Percentiles rank a stretch among this genome's conserved stretches.
These are phyloP conservation scores for Hirschioporus abietinus DNA, from an alignment of 768 basidiomycete genomes.

Conservation along the genomic window DNA sequence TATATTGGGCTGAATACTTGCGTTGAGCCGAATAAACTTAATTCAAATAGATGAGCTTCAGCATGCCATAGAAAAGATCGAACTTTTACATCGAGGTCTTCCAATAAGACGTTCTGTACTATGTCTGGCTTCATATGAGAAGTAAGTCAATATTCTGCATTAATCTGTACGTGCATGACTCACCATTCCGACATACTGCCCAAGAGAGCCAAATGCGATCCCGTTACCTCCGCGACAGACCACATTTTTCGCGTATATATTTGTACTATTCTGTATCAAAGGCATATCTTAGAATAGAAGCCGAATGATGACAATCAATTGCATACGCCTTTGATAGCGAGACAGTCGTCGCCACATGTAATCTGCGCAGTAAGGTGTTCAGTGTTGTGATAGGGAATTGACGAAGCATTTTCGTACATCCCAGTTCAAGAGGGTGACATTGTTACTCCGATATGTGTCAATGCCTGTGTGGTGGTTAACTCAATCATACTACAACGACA, in stretches of 20 bases:
- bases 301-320: not conserved
- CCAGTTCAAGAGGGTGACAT: slow-evolving; percentile 46
- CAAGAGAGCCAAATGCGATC: slow-evolving; percentile 55
- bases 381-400: not conserved
- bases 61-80: not conserved
- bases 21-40: slow-evolving; percentile 42
- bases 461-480: slow-evolving; percentile 32
- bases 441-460: slow-evolving; percentile 48
- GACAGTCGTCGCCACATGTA: slow-evolving; percentile 58
- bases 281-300: not conserved
- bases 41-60: not conserved
- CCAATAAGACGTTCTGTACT: slow-evolving; percentile 45
- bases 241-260: slow-evolving; percentile 41
- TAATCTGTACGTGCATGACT: slow-evolving; percentile 6
- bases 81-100: slow-evolving; percentile 37
- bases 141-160: not conserved
- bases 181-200: slow-evolving; percentile 50
- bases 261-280: slow-evolving; percentile 44
- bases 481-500: not conserved
- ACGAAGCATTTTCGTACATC: slow-evolving; percentile 27
- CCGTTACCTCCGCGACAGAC: slow-evolving; percentile 57
- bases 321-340: slow-evolving; percentile 59
- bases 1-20: slow-evolving; percentile 52
- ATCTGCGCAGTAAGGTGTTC: slow-evolving; percentile 20
- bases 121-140: slow-evolving; percentile 28